phyloP scores from a whole-genome alignment of 495 filamentous ascomycete species.

The Lasiosphaeris hirsuta region DNA sequence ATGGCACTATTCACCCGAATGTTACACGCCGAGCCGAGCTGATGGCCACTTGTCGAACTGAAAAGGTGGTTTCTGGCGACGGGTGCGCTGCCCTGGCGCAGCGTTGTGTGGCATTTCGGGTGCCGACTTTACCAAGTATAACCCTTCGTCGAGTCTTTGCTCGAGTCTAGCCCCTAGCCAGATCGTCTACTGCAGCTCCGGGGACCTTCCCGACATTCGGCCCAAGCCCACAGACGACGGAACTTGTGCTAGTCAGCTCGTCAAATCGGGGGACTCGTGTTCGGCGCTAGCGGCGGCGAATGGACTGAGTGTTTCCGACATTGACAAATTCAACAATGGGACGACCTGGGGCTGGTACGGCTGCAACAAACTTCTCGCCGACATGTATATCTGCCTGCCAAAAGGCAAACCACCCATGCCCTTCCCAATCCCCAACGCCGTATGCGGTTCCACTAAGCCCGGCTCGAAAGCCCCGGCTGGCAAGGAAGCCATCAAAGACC shows the following conservation, averaged over 20 bases:
- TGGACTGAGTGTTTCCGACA: conserved; percentile 19
- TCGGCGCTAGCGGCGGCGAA: conserved; percentile 2
- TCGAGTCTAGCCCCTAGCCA: conserved; percentile 31
- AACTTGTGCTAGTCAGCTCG: conserved; percentile 24
- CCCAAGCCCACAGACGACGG: conserved; percentile 41
- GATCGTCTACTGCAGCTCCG: conserved; percentile 45
- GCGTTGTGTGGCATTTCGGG: conserved; percentile 41
- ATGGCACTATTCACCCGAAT: too few relatives aligned
- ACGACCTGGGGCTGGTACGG: conserved; percentile 41
- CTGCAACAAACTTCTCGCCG: conserved; percentile 27
- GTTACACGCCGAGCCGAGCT: neutral
- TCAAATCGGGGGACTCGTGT: conserved; percentile 20
- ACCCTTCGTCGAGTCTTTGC: conserved; percentile 31
- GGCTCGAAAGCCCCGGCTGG: conserved; percentile 5
- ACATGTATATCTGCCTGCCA: conserved; percentile 36
- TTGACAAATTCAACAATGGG: conserved; percentile 31
- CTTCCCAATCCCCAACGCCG: conserved; percentile 26
- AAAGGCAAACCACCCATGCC: conserved; percentile 38
- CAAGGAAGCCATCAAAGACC: conserved; percentile 2
- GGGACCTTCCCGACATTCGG: conserved; percentile 30
- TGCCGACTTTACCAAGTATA: conserved; percentile 38
- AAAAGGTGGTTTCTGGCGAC: conserved; percentile 30
- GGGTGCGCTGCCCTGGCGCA: conserved; percentile 33
- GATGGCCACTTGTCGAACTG: conserved; percentile 15
- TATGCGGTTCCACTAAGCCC: conserved; percentile 33